Base-by-base conservation (phyloP, 140 eudicot species). In the Anethum foeniculum region DNA sequence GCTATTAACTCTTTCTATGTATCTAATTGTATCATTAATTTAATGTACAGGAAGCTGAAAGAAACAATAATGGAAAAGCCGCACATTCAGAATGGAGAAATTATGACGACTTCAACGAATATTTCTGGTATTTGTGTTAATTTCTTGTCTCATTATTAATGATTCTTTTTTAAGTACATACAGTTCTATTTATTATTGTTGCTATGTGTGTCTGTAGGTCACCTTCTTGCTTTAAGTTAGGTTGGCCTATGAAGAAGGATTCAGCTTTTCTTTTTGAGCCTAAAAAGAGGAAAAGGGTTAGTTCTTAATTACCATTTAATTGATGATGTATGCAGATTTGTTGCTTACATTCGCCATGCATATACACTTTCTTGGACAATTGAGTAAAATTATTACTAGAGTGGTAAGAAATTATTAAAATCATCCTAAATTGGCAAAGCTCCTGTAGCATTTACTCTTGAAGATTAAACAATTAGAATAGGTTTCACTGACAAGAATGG, bases 31-130 rank as follows among this genome's bases (percentile, higher is more conserved):
- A 32, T 71, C 6, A 38, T 6, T 34, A 16, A 34, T 16, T 1
- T 38, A 71, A 46, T 79, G 80, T 68, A 84, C 92, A 95, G 99
- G 99, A 95, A 95, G 97, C 97, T 75, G 90, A 27, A 32, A 84
- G 86, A 49, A 92, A 89, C 87, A 86, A 88, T 80, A 88, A 88
- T 85, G 99, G 99, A 71, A 95, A 89, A 89, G 93, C 97, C 77
- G 93, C 97, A 41, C 99, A 95, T 86, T 95, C 99, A 64, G 85
- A 89, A 75, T 95, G 99, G 99, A 83, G 99, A 80, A 95, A 95
- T 81, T 95, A 95, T 84, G 99, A 95, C 41, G 99, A 95, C 84
- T 95, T 95, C 80, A 95, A 95, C 75, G 99, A 95, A 78, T 95
- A 95, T 88, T 95, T 95, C 89, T 95, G 99, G 99, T 92, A 34